phyloP scores from a whole-genome alignment of 495 filamentous ascomycete species.

The Penicillium arizonense region DNA sequence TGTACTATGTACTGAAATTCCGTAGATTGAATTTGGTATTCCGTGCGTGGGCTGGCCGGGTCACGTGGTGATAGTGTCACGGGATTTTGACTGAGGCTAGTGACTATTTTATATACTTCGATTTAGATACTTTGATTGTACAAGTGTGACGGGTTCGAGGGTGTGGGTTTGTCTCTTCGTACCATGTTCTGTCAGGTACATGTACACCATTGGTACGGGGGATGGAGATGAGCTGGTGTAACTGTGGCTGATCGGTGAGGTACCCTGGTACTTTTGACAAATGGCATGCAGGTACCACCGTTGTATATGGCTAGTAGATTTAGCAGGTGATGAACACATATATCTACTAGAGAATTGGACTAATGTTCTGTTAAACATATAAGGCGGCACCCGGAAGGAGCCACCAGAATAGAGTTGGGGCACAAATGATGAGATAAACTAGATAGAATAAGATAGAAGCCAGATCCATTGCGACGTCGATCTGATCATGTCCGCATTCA shows the following conservation, averaged over 20 bases:
- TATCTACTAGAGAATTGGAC: not conserved
- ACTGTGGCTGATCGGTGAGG: conserved; percentile 18
- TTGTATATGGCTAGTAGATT: not conserved
- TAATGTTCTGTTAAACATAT: not conserved
- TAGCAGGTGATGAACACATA: not conserved
- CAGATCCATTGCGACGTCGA: conserved; percentile 2
- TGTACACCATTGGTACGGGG: conserved; percentile 12
- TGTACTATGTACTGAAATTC: not conserved
- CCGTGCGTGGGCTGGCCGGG: not conserved
- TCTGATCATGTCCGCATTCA: conserved; percentile 17
- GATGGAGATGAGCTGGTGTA: conserved; percentile 10
- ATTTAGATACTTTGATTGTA: conserved; percentile 1
- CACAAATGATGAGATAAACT: not conserved
- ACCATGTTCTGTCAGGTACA: conserved; percentile 13
- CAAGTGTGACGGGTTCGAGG: conserved; percentile 4
- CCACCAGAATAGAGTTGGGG: not conserved
- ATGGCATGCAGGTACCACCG: not conserved
- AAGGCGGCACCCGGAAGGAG: not conserved
- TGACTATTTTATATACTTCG: not conserved
- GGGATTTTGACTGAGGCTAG: conserved; percentile 11
- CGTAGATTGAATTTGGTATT: not conserved
- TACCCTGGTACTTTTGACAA: conserved; percentile 10
- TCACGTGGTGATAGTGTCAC: conserved; percentile 20
- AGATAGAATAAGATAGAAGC: not conserved
- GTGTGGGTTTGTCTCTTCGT: not conserved